Evolutionary conservation across 2,329 filamentous ascomycete genomes (phyloP).

Genomic region (Epicoccum sorghinum): DNA sequence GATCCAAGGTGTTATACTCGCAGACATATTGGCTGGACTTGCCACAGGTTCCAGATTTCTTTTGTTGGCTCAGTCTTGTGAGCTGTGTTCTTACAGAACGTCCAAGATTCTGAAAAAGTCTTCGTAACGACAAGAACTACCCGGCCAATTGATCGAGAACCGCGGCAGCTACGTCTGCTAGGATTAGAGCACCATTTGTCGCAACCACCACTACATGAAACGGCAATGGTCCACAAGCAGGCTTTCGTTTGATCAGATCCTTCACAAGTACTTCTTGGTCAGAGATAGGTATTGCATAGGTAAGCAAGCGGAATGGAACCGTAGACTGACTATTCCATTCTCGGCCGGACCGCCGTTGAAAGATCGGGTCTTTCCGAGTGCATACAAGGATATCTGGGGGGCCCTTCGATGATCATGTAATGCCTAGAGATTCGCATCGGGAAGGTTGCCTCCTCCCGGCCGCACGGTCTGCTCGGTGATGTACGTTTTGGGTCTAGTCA

Average conservation of each 20-base stretch:
- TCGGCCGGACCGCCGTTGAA: background rate
- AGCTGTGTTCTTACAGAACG: too few species aligned
- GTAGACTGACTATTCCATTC: background rate
- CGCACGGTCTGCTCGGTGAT: background rate
- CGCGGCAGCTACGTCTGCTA: too few species aligned
- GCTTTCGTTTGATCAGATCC: background rate
- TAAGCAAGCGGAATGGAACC: slow-evolving; percentile 12
- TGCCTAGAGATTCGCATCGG: slow-evolving; percentile 1
- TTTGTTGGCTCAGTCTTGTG: too few species aligned
- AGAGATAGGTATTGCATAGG: background rate
- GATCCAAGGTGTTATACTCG: slow-evolving; percentile 3
- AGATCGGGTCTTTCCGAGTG: slow-evolving; percentile 3
- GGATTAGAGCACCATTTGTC: background rate
- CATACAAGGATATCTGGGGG: background rate
- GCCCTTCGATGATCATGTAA: background rate
- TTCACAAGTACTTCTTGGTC: slow-evolving; percentile 1
- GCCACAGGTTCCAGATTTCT: too few species aligned
- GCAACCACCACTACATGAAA: background rate
- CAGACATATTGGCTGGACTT: background rate
- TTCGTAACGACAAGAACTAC: background rate
- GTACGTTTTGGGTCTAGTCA: background rate
- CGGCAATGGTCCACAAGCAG: background rate
- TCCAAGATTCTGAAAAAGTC: too few species aligned
- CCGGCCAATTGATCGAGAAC: too few species aligned
- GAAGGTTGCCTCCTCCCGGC: background rate